Evolutionary conservation across 2,329 filamentous ascomycete genomes (phyloP), one percentile per base, ranked within the genome.

Genomic region (Exophiala calicioides): DNA sequence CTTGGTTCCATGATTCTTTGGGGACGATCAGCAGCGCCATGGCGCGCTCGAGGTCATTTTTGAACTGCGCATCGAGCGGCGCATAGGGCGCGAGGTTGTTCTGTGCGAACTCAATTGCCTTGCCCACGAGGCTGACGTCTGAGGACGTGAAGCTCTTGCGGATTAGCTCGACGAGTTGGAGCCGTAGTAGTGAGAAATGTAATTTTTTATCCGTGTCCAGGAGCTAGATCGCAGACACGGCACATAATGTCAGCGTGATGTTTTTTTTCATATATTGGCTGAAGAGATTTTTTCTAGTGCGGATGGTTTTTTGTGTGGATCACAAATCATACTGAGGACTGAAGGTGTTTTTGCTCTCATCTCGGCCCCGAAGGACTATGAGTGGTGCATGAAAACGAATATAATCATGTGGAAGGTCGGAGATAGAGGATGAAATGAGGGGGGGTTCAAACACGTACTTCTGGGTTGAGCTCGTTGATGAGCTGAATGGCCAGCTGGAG

Each of bases 341-440:
- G 84, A 87, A 86, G 84, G 73, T 76, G 74, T 73, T 79, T 81
- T 75, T 76, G 84, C 83, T 82, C 79, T 97, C 91, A 94, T 94
- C 93, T 93, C 81, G 72, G 81, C 84, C 77, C 76, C 80, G n/a
- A n/a, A 83, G 82, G 79, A 77, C 77, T 97, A 93, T 89, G 93
- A 90, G 93, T 98, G 93, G 93, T 98, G 93, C 93, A 98, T 98
- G 91, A 95, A 83, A 90, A 78, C 86, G 78, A 79, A 77, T 88
- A 77, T 95, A 95, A 98, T 98, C 93, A 93, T 90, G 71, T 80
- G 78, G 80, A 73, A 50, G 58, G 27, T 36, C 48, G 23, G 43
- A 31, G 8, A 23, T 2, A 6, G 9, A 13, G 33, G 19, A 36
- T 6, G 6, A 16, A 37, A 3, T 15, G 10, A 15, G 26, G 24